Evolutionary conservation across 495 filamentous ascomycete genomes (phyloP).

Genomic region (Penicillium goetzii): DNA sequence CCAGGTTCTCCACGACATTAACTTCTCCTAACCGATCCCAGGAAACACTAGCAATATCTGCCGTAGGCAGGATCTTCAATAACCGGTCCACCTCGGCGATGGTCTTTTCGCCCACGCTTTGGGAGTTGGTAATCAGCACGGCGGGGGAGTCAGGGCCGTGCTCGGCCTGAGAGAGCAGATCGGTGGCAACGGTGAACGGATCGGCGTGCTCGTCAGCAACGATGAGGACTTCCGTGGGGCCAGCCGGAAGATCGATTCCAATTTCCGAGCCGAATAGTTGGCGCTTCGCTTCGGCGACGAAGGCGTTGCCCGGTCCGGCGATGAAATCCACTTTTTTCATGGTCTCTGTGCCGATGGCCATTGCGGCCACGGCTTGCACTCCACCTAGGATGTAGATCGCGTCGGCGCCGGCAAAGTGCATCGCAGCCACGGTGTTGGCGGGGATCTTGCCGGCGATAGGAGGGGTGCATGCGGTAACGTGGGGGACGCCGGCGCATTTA

Average conservation of each 20-base stretch:
- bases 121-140: conserved; percentile 52
- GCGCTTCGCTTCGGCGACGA: conserved; percentile 58
- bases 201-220: conserved; percentile 54
- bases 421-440: conserved; percentile 54
- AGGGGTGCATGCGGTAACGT: conserved; percentile 56
- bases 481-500: conserved; percentile 55
- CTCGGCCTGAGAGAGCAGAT: conserved; percentile 56
- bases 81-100: conserved; percentile 45
- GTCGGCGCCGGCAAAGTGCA: conserved; percentile 58
- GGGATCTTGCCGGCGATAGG: conserved; percentile 56
- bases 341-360: conserved; percentile 82
- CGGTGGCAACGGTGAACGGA: conserved; percentile 54
- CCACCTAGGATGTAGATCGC: conserved; percentile 57
- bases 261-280: conserved; percentile 56
- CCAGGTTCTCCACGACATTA: conserved; percentile 44
- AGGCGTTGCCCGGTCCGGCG: conserved; percentile 58
- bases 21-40: conserved; percentile 57
- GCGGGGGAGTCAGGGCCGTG: conserved; percentile 57
- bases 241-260: conserved; percentile 57
- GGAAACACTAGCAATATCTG: conserved; percentile 44
- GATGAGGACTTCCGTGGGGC: conserved; percentile 59
- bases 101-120: conserved; percentile 43
- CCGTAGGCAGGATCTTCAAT: conserved; percentile 47
- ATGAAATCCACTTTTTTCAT: conserved; percentile 57
- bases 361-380: conserved; percentile 65